Evolutionary conservation across 805 yeast genomes (phyloP).

Genomic region (Isabelozyma heimii): DNA sequence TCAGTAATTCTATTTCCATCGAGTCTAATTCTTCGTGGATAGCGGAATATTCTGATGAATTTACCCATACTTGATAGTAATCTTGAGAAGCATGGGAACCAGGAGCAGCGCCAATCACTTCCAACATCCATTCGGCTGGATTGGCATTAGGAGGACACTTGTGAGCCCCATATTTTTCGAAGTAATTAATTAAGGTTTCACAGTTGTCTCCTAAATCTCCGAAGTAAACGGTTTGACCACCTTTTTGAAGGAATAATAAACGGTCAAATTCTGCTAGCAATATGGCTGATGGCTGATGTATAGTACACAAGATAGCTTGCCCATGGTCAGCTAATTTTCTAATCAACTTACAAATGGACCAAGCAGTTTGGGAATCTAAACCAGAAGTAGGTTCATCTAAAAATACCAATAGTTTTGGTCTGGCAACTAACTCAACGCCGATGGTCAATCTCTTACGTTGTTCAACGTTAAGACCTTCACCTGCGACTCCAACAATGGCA

Average conservation of each 20-base stretch:
- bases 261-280: slow-evolving; percentile 73
- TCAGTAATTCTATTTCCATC: slow-evolving; percentile 17
- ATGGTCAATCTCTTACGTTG: slow-evolving; percentile 33
- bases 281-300: slow-evolving; percentile 80
- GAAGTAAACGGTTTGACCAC: slow-evolving; percentile 74
- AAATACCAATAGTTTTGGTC: slow-evolving; percentile 24
- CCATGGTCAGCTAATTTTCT: slow-evolving; percentile 33
- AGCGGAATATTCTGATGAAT: slow-evolving; percentile 14
- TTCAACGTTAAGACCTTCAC: slow-evolving; percentile 34
- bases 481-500: slow-evolving; percentile 32
- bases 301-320: slow-evolving; percentile 46
- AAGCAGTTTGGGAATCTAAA: slow-evolving; percentile 36
- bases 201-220: slow-evolving; percentile 69
- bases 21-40: slow-evolving; percentile 12
- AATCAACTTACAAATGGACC: slow-evolving; percentile 33
- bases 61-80: slow-evolving; percentile 21
- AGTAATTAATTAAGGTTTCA: slow-evolving; percentile 56
- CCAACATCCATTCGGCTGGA: slow-evolving; percentile 54
- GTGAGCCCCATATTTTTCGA: slow-evolving; percentile 63
- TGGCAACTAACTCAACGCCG: slow-evolving; percentile 30
- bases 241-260: slow-evolving; percentile 62
- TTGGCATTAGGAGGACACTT: slow-evolving; percentile 68
- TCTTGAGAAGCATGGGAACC: slow-evolving; percentile 24
- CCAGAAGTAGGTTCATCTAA: slow-evolving; percentile 41
- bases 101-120: slow-evolving; percentile 28